These are phyloP conservation scores for Magnaporthiopsis rhizophila DNA, from an alignment of 2,329 filamentous ascomycete genomes.

Conservation along the genomic window DNA sequence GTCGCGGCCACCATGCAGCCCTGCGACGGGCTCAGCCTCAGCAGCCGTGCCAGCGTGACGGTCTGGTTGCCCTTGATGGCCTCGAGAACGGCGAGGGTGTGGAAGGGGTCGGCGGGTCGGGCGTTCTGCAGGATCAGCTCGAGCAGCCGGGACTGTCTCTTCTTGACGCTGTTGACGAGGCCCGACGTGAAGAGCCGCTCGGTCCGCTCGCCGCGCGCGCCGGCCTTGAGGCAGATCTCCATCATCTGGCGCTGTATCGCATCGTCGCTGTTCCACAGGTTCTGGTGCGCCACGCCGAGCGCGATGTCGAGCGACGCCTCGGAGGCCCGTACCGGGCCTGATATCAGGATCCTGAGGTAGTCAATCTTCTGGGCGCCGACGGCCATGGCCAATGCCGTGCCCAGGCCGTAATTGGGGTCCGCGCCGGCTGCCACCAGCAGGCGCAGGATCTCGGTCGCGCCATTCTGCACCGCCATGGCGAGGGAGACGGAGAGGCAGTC, in stretches of 20 bases:
- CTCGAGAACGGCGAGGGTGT: conserved; percentile 16
- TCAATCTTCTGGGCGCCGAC: conserved; percentile 16
- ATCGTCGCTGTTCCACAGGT: conserved; percentile 11
- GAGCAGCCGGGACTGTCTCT: conserved; percentile 12
- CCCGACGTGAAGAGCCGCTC: conserved; percentile 15
- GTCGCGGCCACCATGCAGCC: conserved; percentile 25
- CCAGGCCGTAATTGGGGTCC: conserved; percentile 18
- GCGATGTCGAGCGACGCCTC: conserved; percentile 17
- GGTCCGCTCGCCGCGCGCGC: conserved; percentile 17
- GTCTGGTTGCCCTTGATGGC: conserved; percentile 16
- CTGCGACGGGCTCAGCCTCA: conserved; percentile 14
- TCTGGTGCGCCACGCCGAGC: conserved; percentile 13
- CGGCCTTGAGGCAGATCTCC: conserved; percentile 16
- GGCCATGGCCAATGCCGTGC: conserved; percentile 15
- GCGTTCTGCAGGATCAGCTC: conserved; percentile 15
- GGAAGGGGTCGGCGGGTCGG: conserved; percentile 13
- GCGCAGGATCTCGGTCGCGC: conserved; percentile 13
- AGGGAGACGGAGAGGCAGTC: conserved; percentile 18
- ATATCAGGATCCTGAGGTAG: conserved; percentile 16
- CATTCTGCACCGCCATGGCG: conserved; percentile 17
- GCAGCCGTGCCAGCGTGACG: conserved; percentile 15
- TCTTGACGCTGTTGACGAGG: conserved; percentile 15
- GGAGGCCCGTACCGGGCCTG: conserved; percentile 15
- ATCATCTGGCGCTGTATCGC: conserved; percentile 13
- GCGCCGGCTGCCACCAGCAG: conserved; percentile 17